Evolutionary conservation across 768 basidiomycete species (phyloP), one percentile per base, ranked within the genome.

Genomic region (Boletus coccyginus): DNA sequence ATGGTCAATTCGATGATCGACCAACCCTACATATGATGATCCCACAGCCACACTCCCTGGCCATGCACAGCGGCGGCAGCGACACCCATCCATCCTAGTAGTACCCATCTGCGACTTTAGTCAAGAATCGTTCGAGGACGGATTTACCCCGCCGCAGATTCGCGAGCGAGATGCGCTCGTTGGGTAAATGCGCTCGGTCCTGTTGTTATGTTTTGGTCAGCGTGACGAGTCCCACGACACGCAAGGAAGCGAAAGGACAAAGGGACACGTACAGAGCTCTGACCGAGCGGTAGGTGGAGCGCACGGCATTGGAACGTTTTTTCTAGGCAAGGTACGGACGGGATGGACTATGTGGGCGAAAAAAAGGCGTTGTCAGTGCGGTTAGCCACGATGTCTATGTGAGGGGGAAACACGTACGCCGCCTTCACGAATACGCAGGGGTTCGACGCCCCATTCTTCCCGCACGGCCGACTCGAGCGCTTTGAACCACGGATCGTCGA

Each of bases 231-330:
- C 7, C 35, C 14, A 36, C 13, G 27, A 4, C 11, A 41, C 9
- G 10, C 14, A 27, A 5, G 10, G 4, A 27, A 9, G 16, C 17
- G 14, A 3, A 21, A 11, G 17, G 6, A 29, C 19, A 6, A 35
- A 21, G 13, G 3, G 10, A 40, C 17, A 75, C 86, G 67, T 60
- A 92, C 92, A 40, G 87, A 84, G 70, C 90, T 91, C 68, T 96
- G 93, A 0, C 96, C 97, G 74, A 99, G 85, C 0, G 97, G 97
- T 3, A 99, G 79, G 72, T 99, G 97, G 12, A 98, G 78, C 19
- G 93, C 93, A 46, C 85, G 88, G 53, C 94, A 97, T 1, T 79
- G 76, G 61, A 99, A 96, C 67, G 88, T 86, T 62, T 94, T 93
- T 72, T 99, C 97, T 4, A 99, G 77, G 71, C 87, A 95, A 0